Percentiles rank a stretch among this genome's conserved stretches.
Conservation (phyloP, 345 rosid genomes). For the sweet orange (Citrus sinensis) region DVS_A1.0 CM039168.1:16288001-16288500, state of each 20-base stretch:
- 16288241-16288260: too few species aligned
- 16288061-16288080: background rate
- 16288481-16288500: background rate
- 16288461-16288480: background rate
- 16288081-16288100: background rate
- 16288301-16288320: background rate
- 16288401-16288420: background rate
- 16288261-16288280: background rate
- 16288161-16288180: background rate
- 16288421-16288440: background rate
- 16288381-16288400: background rate
- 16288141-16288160: background rate
- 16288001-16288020: background rate
- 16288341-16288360: background rate
- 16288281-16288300: background rate
- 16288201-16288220: background rate
- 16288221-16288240: background rate
- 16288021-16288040: background rate
- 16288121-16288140: background rate
- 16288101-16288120: background rate
- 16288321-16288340: background rate
- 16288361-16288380: background rate
- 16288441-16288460: conserved; percentile 4
- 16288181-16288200: background rate
- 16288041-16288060: background rate